These are phyloP conservation scores for Sphaerulina musiva DNA, from an alignment of 2,329 filamentous ascomycete species.

Conservation along the genomic window DNA sequence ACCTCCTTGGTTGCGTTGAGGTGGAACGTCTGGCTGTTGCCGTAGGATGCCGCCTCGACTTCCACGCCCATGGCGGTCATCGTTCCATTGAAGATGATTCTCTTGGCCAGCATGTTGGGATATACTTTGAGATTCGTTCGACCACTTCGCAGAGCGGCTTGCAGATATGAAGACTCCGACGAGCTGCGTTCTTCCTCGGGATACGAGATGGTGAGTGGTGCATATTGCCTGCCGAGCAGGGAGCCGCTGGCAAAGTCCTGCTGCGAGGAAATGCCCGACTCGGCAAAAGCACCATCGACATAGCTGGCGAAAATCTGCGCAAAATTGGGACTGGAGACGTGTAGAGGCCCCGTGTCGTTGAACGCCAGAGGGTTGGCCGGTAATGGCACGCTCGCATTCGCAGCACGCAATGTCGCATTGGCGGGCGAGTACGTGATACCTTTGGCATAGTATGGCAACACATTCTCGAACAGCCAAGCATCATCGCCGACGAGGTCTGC, in stretches of 20 bases:
- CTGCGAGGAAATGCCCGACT: constrained; percentile 10
- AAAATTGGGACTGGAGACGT: constrained; percentile 13
- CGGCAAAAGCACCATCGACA: constrained; percentile 6
- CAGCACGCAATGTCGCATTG: constrained; percentile 4
- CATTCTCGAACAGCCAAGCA: constrained; percentile 28
- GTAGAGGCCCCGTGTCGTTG: constrained; percentile 8
- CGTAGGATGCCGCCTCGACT: constrained; percentile 5
- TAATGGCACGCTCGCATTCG: constrained; percentile 14
- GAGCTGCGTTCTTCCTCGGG: constrained; percentile 17
- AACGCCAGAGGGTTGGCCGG: constrained; percentile 5
- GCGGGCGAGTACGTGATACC: constrained; percentile 9
- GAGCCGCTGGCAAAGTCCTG: constrained; percentile 13
- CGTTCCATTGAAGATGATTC: constrained; percentile 24
- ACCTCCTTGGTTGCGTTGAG: constrained; percentile 7
- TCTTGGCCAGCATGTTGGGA: constrained; percentile 19
- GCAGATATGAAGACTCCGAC: constrained; percentile 11
- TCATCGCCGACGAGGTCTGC: constrained; percentile 35
- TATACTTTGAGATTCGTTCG: constrained; percentile 12
- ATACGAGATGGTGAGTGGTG: constrained; percentile 15
- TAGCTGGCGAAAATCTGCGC: constrained; percentile 15
- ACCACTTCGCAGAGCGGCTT: constrained; percentile 1
- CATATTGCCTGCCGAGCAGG: constrained; percentile 16
- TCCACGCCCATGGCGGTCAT: constrained; percentile 20
- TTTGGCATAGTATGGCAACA: constrained; percentile 22
- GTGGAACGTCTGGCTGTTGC: background rate